These are phyloP conservation scores for Ophiocordyceps sinensis DNA, from an alignment of 2,329 filamentous ascomycete species.

Conservation along the genomic window DNA sequence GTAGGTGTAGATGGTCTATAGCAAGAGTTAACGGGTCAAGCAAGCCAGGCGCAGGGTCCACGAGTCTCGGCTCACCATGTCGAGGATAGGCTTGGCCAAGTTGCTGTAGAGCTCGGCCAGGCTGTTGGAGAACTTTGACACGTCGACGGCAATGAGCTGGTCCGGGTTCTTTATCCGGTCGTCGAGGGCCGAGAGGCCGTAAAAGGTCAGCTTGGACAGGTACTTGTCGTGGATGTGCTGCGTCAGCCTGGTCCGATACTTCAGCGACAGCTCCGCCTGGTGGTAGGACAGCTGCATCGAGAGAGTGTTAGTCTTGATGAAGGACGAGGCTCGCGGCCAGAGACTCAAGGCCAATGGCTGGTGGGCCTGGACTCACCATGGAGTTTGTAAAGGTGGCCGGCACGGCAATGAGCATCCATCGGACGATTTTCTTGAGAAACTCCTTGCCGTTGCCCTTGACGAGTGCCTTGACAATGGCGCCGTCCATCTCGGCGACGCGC, in stretches of 20 bases:
- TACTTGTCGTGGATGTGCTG: constrained; percentile 92
- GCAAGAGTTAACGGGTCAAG: constrained; percentile 7
- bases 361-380: constrained; percentile 49
- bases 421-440: constrained; percentile 75
- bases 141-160: constrained; percentile 91
- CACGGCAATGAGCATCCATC: constrained; percentile 97
- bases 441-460: constrained; percentile 85
- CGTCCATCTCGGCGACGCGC: constrained; percentile 93
- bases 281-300: constrained; percentile 70
- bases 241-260: constrained; percentile 88
- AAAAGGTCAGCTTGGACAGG: constrained; percentile 94
- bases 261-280: constrained; percentile 83
- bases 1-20: constrained; percentile 75
- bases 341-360: not conserved
- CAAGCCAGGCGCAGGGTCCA: not conserved
- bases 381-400: constrained; percentile 97
- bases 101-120: constrained; percentile 93
- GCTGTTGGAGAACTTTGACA: constrained; percentile 91
- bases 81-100: constrained; percentile 81
- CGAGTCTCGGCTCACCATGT: constrained; percentile 50
- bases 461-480: constrained; percentile 78
- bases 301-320: not conserved
- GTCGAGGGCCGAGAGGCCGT: constrained; percentile 86
- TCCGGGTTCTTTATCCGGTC: constrained; percentile 98
- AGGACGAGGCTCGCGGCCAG: not conserved